phyloP scores from a whole-genome alignment of 208 protist genomes.

The Acanthamoeba castellanii region DNA sequence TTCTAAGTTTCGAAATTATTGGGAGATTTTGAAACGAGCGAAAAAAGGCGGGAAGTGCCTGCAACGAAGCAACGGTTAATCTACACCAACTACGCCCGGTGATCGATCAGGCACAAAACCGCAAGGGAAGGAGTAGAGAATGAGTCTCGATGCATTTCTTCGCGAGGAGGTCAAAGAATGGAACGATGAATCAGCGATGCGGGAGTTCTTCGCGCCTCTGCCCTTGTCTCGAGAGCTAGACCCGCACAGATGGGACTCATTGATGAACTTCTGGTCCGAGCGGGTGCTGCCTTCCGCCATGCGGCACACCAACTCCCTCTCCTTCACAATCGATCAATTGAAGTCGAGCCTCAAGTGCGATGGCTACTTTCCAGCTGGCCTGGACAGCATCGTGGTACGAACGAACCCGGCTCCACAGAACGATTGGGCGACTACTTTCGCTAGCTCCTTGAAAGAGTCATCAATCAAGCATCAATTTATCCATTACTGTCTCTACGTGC shows the following conservation, averaged over 20 bases:
- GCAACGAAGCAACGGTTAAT: background rate
- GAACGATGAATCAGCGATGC: slow-evolving; percentile 44
- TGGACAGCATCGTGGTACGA: slow-evolving; percentile 10
- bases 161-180: slow-evolving; percentile 6
- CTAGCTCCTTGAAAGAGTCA: no score
- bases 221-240: background rate
- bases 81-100: background rate
- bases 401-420: background rate
- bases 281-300: background rate
- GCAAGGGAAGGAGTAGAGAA: background rate
- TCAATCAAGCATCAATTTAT: background rate
- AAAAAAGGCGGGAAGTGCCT: background rate
- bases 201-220: slow-evolving; percentile 5
- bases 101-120: background rate
- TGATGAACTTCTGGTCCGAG: slow-evolving; percentile 53
- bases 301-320: background rate
- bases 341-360: slow-evolving; percentile 36
- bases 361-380: background rate
- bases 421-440: background rate
- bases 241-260: background rate
- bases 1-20: background rate
- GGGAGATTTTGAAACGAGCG: background rate
- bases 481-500: background rate
- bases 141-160: background rate
- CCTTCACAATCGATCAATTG: slow-evolving; percentile 45